A percentile compares a stretch with the other conserved stretches of the same genome.
These are phyloP conservation scores for Whalleya microplaca DNA, from an alignment of 2,329 filamentous ascomycete genomes.

Conservation along the genomic window DNA sequence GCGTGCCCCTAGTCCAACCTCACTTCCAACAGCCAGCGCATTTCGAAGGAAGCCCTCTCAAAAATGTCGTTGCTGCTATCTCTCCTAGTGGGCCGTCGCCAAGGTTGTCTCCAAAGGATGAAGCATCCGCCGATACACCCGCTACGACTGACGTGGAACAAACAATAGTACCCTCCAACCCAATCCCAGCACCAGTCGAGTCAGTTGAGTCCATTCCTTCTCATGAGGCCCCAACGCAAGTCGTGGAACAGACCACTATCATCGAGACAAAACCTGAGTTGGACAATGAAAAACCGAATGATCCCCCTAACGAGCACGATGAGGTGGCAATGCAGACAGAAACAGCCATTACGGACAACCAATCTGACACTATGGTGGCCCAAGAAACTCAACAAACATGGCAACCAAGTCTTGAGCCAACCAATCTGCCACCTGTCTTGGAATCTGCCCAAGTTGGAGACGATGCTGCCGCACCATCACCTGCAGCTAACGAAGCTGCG, in stretches of 20 bases:
- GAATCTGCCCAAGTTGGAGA: constrained; percentile 2
- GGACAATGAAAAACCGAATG: constrained; percentile 21
- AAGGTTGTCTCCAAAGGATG: constrained; percentile 20
- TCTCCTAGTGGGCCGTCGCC: constrained; percentile 47
- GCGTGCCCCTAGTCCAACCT: constrained; percentile 36
- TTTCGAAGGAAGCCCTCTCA: constrained; percentile 56
- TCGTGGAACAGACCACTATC: neutral
- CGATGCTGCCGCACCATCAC: neutral
- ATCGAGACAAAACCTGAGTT: constrained; percentile 1
- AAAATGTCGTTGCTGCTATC: constrained; percentile 50
- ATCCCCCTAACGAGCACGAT: neutral
- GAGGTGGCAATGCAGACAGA: neutral
- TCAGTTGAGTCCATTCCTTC: constrained; percentile 3
- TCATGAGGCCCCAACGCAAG: neutral
- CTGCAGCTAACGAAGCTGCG: neutral
- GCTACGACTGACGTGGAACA: constrained; percentile 1
- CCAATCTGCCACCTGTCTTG: neutral
- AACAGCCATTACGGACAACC: neutral
- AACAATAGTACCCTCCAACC: constrained; percentile 7
- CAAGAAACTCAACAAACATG: neutral
- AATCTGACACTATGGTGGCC: neutral
- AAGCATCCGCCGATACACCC: neutral
- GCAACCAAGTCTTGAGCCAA: neutral
- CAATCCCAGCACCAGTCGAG: constrained; percentile 4
- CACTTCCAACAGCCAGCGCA: constrained; percentile 35